Evolutionary conservation across 2,329 filamentous ascomycete species (phyloP).

Genomic region (Corynespora cassiicola): DNA sequence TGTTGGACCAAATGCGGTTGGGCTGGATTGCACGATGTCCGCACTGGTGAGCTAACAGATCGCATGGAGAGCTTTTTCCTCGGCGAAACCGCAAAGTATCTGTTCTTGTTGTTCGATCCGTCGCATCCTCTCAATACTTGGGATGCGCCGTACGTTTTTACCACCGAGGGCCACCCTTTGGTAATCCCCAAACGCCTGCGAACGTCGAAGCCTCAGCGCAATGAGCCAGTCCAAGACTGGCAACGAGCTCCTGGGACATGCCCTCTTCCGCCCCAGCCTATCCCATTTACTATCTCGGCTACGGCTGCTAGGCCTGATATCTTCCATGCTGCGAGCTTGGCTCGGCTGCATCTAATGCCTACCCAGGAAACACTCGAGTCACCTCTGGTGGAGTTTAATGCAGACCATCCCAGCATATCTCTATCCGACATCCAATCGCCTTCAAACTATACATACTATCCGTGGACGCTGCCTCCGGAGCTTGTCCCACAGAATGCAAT

Average conservation of each 20-base stretch:
- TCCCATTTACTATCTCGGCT: conserved; percentile 77
- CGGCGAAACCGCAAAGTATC: conserved; percentile 93
- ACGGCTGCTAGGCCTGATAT: conserved; percentile 81
- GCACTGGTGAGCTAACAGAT: conserved; percentile 81
- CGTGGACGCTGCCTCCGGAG: conserved; percentile 84
- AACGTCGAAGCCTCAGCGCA: conserved; percentile 12
- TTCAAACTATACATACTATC: conserved; percentile 85
- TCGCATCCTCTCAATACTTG: conserved; percentile 86
- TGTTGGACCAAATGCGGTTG: conserved; percentile 94
- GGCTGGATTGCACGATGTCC: conserved; percentile 74
- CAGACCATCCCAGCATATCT: conserved; percentile 61
- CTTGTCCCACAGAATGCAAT: conserved; percentile 78
- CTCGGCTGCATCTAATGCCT: conserved; percentile 79
- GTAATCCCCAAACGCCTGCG: conserved; percentile 69
- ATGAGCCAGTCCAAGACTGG: conserved; percentile 10
- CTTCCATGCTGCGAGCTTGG: conserved; percentile 87
- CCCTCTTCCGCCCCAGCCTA: conserved; percentile 63
- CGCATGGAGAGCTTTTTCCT: conserved; percentile 99
- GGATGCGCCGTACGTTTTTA: conserved; percentile 90
- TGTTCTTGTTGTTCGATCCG: conserved; percentile 88
- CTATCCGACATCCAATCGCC: conserved; percentile 63
- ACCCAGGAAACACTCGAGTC: conserved; percentile 63
- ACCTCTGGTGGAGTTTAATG: conserved; percentile 60
- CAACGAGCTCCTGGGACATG: conserved; percentile 62
- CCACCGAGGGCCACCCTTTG: conserved; percentile 92